Conservation (phyloP, 2,329 filamentous ascomycete genomes). For the Gliomastix tumulicola region DNA sequence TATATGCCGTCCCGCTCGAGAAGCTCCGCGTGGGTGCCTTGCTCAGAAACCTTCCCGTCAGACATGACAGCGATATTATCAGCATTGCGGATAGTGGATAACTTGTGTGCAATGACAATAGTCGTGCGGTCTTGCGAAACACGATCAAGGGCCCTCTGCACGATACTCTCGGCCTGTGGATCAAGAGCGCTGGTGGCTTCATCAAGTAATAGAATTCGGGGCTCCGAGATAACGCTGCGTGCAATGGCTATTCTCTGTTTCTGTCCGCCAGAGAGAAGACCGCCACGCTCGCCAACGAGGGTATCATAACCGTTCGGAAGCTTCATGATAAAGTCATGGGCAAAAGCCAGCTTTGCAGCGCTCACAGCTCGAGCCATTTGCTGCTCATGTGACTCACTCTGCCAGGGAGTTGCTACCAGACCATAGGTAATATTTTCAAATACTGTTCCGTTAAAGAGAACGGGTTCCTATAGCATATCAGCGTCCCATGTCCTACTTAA, state of each 20-base stretch:
- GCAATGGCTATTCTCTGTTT: conserved; percentile 56
- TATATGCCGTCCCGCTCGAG: conserved; percentile 8
- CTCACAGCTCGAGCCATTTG: conserved; percentile 33
- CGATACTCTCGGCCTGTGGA: conserved; percentile 28
- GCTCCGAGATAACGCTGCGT: conserved; percentile 22
- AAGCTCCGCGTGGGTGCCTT: conserved; percentile 20
- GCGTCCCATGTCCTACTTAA: conserved; percentile 10
- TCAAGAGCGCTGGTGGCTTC: conserved; percentile 51
- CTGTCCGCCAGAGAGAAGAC: conserved; percentile 57
- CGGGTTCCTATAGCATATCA: conserved; percentile 30
- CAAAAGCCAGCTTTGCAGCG: conserved; percentile 41
- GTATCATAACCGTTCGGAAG: conserved; percentile 43
- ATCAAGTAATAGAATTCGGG: conserved; percentile 50
- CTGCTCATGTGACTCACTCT: conserved; percentile 27
- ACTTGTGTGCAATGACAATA: conserved; percentile 51
- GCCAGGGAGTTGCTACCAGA: conserved; percentile 30
- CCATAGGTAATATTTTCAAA: conserved; percentile 48
- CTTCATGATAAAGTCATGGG: conserved; percentile 40
- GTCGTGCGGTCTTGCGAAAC: conserved; percentile 49
- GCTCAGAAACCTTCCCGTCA: conserved; percentile 46
- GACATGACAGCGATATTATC: conserved; percentile 55
- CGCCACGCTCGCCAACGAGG: conserved; percentile 54
- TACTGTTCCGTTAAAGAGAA: conserved; percentile 37
- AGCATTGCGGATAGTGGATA: conserved; percentile 46
- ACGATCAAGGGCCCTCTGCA: conserved; percentile 43